Percentiles rank a stretch among this genome's conserved stretches.
phyloP scores from a whole-genome alignment of 768 basidiomycete species.

The Suillus bovinus region DNA sequence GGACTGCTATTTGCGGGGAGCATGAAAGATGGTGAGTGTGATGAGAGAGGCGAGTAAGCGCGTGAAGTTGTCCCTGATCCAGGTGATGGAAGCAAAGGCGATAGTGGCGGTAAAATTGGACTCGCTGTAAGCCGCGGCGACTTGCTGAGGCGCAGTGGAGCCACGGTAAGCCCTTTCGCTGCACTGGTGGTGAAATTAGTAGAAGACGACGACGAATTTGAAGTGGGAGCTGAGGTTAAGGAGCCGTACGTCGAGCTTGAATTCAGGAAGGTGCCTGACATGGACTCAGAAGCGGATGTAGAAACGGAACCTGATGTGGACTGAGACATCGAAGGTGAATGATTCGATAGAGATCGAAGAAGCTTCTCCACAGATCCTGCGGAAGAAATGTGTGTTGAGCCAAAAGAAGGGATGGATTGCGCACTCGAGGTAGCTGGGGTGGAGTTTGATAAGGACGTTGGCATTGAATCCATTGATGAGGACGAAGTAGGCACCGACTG shows the following conservation, averaged over 20 bases:
- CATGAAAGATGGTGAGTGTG: constrained; percentile 19
- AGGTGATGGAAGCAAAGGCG: constrained; percentile 12
- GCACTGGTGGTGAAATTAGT: not conserved
- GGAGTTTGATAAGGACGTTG: not conserved
- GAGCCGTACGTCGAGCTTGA: constrained; percentile 19
- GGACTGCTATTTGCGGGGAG: constrained; percentile 3
- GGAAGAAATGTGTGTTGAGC: not conserved
- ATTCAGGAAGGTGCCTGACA: constrained; percentile 16
- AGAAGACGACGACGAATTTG: not conserved
- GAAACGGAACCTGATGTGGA: constrained; percentile 15
- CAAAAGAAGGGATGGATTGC: constrained; percentile 2
- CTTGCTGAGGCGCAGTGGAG: constrained; percentile 30
- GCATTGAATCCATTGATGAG: not conserved
- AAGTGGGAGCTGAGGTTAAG: constrained; percentile 13
- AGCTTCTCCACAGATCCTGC: constrained; percentile 3
- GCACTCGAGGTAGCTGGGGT: constrained; percentile 1
- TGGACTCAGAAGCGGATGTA: constrained; percentile 16
- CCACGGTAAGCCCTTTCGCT: constrained; percentile 16
- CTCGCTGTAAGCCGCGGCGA: constrained; percentile 22
- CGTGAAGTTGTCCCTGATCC: constrained; percentile 15
- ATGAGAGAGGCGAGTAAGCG: constrained; percentile 26
- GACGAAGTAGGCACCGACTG: not conserved
- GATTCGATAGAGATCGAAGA: not conserved
- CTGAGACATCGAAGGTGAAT: constrained; percentile 1
- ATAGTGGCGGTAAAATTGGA: constrained; percentile 16